A percentile compares a stretch with the other conserved stretches of the same genome.
Evolutionary conservation across 306 rosid species (phyloP).

Genomic region (Cucumis melo): DNA sequence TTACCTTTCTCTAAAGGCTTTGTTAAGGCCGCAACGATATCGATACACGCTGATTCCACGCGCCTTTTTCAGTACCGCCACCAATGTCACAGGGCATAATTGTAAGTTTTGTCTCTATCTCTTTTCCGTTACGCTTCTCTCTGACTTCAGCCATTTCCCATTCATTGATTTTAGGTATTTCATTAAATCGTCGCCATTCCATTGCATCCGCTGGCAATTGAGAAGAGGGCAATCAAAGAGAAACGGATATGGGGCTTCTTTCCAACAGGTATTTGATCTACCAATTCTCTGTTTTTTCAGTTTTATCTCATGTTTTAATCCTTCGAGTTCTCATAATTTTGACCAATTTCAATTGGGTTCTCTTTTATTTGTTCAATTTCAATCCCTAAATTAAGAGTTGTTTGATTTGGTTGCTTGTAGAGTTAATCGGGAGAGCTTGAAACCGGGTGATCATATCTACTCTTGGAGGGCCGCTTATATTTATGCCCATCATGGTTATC

Average conservation of each 20-base stretch:
- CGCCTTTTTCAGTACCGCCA: background rate
- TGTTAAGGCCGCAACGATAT: background rate
- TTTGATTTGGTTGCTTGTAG: slow-evolving; percentile 23
- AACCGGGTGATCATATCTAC: slow-evolving; percentile 88
- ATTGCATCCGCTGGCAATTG: background rate
- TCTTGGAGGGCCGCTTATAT: slow-evolving; percentile 79
- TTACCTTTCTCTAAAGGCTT: background rate
- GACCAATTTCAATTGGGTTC: background rate
- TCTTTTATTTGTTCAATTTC: background rate
- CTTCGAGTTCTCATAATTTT: background rate
- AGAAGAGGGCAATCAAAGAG: background rate
- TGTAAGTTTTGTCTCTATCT: background rate
- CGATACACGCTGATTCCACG: background rate
- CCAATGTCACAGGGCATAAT: background rate
- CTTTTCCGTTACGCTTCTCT: background rate
- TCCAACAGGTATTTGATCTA: slow-evolving; percentile 47
- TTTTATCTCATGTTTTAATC: background rate
- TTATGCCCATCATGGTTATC: slow-evolving; percentile 88
- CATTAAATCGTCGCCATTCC: background rate
- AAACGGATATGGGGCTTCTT: slow-evolving; percentile 46
- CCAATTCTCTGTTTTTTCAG: background rate
- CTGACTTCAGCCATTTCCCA: background rate
- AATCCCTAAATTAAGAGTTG: no score
- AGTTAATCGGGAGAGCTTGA: slow-evolving; percentile 38
- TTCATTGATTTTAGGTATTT: background rate